Evolutionary conservation across 331 rosid genomes (phyloP), one percentile per base, ranked within the genome.

Genomic region (Erythrophleum ivorense): DNA sequence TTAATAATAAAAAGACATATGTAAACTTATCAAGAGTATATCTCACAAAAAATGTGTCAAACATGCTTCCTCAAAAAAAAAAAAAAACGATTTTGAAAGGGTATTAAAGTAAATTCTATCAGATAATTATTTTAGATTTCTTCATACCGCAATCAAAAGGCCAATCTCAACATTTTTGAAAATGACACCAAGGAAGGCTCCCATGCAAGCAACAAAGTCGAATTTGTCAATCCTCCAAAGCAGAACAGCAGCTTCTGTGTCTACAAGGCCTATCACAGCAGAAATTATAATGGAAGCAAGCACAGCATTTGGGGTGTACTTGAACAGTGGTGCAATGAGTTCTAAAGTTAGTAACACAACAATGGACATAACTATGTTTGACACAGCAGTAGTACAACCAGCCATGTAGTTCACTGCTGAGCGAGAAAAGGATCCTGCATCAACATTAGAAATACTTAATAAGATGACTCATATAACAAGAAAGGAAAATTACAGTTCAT

Each of bases 121-220:
- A 36, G 57, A 29, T n/a, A 7, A 36, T 38, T 68, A 3, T 66
- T 36, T 53, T 53, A 13, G 21, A 72, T 70, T 43, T 24, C 18
- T 76, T 29, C 3, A 71, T 91, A 89, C 96, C 58, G 97, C 92
- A n/a, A 93, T 84, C 19, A 94, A 82, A 68, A 94, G 92, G 40
- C 97, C 97, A 16, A 91, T 90, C 84, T 92, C 97, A n/a, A 94
- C 95, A 11, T 86, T 88, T 10, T 84, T 73, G 69, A 94, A 94
- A 24, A 94, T 71, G n/a, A 94, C 98, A 5, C 97, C 98, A 38
- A 91, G 87, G 88, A 94, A 91, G 82, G 98, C 98, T 65, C 97
- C 98, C 84, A 94, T 83, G 85, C 98, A 94, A 31, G 94, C 97
- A 12, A 88, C 46, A 49, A 94, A 94, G 64, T 94, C 98, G 4